Base-by-base conservation (phyloP, 495 filamentous ascomycete species). In the Penicillium daleae region DNA sequence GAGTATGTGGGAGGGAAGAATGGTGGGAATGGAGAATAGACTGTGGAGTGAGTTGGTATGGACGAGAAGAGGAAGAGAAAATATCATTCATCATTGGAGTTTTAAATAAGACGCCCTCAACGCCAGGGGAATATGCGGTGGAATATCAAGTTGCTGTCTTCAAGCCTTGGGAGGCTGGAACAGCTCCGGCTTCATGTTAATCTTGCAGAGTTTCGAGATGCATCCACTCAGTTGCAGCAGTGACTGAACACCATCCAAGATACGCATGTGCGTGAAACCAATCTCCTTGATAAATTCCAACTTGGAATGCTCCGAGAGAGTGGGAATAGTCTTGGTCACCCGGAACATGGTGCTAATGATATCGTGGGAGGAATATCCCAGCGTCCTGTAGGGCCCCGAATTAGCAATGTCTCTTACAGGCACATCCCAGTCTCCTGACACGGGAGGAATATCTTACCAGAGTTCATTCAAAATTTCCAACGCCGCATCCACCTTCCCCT, bases 281-380 rank as follows among this genome's bases (percentile, higher is more conserved):
- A 99, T 98, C 77, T 97, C 96, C 74, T 90, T 91, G 69, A 98
- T 96, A 65, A 99, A 98, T 71, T 97, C 92, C 57, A 99, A 78
- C 76, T 97, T 95, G 22, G 92, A 84, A 75, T 98, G 92, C 78
- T 99, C 95, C 54, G 91, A 93, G 46, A 99, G 79, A 2, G 87
- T 89, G 1, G 90, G 88, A 46, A 97, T 90, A 5, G 92, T 95
- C 80, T 99, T 99, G 22, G 96, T 97, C 58, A 99, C 95, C 68
- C 89, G 87, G 78, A 99, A 99, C 95, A 99, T 99, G 26, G 94
- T 98, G 73, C 90, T 93, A 69, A 99, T 94, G 64, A 99, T 97
- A 71, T 99, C 95, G 74, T 98, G 92, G 57, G 92, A 92, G 10
- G 90, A 94, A 73, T 99, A 99, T 6, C 95, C 95, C 60, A 97